Conservation (phyloP, 1,139 yeast species). For the Geotrichum fermentans region DNA sequence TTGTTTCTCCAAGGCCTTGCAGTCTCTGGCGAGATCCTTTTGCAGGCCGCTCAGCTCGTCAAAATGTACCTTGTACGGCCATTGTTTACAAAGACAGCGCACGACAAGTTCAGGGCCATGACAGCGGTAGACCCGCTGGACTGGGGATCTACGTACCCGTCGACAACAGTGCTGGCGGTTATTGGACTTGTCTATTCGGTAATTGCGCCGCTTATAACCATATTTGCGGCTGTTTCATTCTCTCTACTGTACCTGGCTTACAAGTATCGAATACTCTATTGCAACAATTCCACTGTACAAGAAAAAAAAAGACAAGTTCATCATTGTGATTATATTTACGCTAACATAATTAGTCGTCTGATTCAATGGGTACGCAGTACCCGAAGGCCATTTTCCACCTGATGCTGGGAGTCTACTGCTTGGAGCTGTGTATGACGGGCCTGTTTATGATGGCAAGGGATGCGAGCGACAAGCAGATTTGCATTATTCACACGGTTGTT, state of each 20-base stretch:
- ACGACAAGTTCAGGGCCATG: slow-evolving; percentile 49
- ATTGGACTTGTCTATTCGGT: slow-evolving; percentile 73
- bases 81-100: slow-evolving; percentile 52
- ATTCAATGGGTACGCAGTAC: slow-evolving; percentile 65
- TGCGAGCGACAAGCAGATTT: slow-evolving; percentile 37
- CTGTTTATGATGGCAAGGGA: slow-evolving; percentile 58
- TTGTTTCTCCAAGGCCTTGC: slow-evolving; percentile 68
- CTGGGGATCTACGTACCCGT: slow-evolving; percentile 80
- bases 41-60: slow-evolving; percentile 50
- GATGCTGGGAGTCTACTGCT: slow-evolving; percentile 72
- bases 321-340: neutral
- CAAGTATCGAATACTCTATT: slow-evolving; percentile 53
- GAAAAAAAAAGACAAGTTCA: no score
- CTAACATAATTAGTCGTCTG: slow-evolving; percentile 42
- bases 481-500: slow-evolving; percentile 24
- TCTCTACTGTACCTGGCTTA: slow-evolving; percentile 55
- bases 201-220: slow-evolving; percentile 69
- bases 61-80: slow-evolving; percentile 41
- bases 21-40: slow-evolving; percentile 53
- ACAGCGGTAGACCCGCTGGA: slow-evolving; percentile 45
- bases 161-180: slow-evolving; percentile 67
- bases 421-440: slow-evolving; percentile 74
- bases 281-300: slow-evolving; percentile 36
- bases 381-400: slow-evolving; percentile 71
- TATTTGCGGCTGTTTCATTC: slow-evolving; percentile 59